These are phyloP conservation scores for Talaromyces sp. DNA, from an alignment of 2,329 filamentous ascomycete genomes.

Conservation along the genomic window DNA sequence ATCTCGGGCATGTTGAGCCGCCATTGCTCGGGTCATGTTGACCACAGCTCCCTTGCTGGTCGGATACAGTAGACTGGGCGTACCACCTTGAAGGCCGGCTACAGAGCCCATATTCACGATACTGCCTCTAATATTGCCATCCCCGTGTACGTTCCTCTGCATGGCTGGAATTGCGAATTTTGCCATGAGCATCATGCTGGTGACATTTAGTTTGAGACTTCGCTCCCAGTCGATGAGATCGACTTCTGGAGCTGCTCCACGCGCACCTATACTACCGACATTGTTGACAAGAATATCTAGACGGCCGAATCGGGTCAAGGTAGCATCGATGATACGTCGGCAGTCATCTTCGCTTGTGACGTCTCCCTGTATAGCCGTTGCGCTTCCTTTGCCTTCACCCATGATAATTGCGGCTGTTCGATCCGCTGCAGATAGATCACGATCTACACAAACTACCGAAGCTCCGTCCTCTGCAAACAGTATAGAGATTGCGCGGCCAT, in stretches of 20 bases:
- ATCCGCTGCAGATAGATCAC: neutral
- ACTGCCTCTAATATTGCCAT: neutral
- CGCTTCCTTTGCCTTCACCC: neutral
- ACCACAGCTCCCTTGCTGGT: conserved; percentile 41
- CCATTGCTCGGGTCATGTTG: conserved; percentile 54
- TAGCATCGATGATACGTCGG: neutral
- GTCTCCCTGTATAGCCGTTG: neutral
- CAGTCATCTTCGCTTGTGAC: neutral
- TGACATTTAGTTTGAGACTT: neutral
- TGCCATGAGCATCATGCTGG: neutral
- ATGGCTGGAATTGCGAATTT: neutral
- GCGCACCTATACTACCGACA: neutral
- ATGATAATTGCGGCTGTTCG: neutral
- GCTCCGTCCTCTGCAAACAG: neutral
- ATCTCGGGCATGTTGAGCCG: conserved; percentile 47
- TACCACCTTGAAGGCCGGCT: neutral
- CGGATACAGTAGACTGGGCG: conserved; percentile 25
- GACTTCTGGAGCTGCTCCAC: neutral
- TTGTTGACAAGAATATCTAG: neutral
- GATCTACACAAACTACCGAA: neutral
- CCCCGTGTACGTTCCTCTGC: neutral
- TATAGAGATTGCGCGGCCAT: neutral
- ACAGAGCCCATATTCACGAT: neutral
- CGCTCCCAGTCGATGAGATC: neutral
- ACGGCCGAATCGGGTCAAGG: neutral